Conservation (phyloP, 257 asterid genomes). For the Solanum sejunctum region DNA sequence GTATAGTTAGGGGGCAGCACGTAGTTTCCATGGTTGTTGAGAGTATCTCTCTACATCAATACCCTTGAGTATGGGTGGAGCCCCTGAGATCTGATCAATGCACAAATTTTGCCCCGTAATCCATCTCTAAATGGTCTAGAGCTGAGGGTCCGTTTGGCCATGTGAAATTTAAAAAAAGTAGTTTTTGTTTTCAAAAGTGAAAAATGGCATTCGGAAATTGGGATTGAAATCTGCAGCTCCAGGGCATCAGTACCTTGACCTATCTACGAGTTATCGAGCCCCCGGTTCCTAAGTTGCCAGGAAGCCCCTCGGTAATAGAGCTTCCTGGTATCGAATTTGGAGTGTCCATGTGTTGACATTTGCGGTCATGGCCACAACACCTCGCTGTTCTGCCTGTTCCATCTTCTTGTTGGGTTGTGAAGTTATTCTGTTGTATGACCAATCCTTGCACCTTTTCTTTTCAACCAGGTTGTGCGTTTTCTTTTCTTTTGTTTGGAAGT, state of each 20-base stretch:
- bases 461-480: neutral
- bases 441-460: neutral
- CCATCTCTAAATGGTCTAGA: neutral
- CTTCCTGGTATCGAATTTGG: neutral
- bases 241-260: neutral
- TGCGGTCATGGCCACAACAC: neutral
- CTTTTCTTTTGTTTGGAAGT: neutral
- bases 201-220: neutral
- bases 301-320: neutral
- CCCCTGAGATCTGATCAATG: neutral
- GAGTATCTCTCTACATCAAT: neutral
- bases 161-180: neutral
- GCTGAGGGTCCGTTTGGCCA: neutral
- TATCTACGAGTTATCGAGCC: neutral
- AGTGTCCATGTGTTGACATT: neutral
- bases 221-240: neutral
- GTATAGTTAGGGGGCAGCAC: neutral
- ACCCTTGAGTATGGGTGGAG: neutral
- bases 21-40: neutral
- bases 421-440: neutral
- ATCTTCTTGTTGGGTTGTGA: neutral
- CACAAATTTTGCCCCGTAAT: neutral
- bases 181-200: neutral
- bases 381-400: neutral
- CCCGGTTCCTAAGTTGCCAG: neutral